Percentiles rank a stretch among this genome's conserved stretches.
Evolutionary conservation across 305 asterid genomes (phyloP).

Genomic region (Vinca major): DNA sequence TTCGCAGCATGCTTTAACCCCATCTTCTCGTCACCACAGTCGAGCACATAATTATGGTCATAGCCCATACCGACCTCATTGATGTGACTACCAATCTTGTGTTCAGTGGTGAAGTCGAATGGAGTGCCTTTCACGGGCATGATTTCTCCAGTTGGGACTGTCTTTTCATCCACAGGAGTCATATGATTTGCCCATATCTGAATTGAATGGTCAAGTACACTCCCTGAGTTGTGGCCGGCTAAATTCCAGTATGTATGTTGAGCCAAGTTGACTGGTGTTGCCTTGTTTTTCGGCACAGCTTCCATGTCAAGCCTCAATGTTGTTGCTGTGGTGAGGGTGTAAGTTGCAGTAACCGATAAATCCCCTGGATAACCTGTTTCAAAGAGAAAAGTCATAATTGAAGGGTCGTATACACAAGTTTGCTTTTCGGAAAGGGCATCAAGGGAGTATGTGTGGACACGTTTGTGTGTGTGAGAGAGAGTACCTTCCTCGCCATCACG

Average conservation of each 20-base stretch:
- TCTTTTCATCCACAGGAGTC: conserved; percentile 73
- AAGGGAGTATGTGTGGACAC: neutral
- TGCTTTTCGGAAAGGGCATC: neutral
- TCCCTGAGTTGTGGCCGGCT: conserved; percentile 69
- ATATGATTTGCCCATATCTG: conserved; percentile 61
- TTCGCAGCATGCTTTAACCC: conserved; percentile 75
- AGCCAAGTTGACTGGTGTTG: conserved; percentile 83
- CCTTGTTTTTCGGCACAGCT: conserved; percentile 62
- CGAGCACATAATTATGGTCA: conserved; percentile 86
- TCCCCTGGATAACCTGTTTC: conserved; percentile 85
- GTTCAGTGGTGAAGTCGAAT: conserved; percentile 71
- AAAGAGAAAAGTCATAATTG: neutral
- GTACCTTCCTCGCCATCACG: conserved; percentile 93
- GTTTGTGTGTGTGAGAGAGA: neutral
- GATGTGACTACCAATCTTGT: conserved; percentile 55
- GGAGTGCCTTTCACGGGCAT: conserved; percentile 63
- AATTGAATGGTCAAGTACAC: conserved; percentile 58
- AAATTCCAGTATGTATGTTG: conserved; percentile 97
- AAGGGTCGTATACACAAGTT: neutral
- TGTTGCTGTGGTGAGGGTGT: conserved; percentile 60
- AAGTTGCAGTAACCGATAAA: conserved; percentile 60
- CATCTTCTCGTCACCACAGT: conserved; percentile 52
- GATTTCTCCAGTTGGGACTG: conserved; percentile 78
- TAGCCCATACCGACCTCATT: conserved; percentile 79
- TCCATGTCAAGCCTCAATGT: conserved; percentile 90